A percentile compares a stretch with the other conserved stretches of the same genome.
Conservation (phyloP, 2,329 filamentous ascomycete species). For the Venturiaceae sp. region DNA sequence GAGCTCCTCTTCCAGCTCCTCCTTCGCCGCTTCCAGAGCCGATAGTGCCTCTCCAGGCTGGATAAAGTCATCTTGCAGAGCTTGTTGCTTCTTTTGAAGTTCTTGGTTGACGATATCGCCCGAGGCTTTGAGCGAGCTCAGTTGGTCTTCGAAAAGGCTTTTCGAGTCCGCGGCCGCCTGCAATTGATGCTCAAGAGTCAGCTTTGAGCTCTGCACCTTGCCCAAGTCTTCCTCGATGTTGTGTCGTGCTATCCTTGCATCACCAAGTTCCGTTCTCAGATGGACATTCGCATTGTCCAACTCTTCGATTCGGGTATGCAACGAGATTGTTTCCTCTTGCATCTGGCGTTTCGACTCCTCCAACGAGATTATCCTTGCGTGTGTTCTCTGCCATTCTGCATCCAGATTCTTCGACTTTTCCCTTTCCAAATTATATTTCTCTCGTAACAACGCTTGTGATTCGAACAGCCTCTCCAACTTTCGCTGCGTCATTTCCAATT, state of each 20-base stretch:
- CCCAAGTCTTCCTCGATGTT: slow-evolving; percentile 1
- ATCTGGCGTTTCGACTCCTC: slow-evolving; percentile 1
- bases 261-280: neutral
- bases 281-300: neutral
- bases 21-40: neutral
- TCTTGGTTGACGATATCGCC: neutral
- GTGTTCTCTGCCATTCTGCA: neutral
- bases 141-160: neutral
- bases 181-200: slow-evolving; percentile 3
- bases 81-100: neutral
- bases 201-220: neutral
- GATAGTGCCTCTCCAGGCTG: neutral
- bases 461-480: slow-evolving; percentile 5
- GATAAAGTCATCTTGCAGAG: neutral
- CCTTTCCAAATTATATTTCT: slow-evolving; percentile 3
- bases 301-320: neutral
- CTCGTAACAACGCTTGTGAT: slow-evolving; percentile 2
- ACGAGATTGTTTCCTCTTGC: neutral
- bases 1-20: neutral
- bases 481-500: slow-evolving; percentile 1
- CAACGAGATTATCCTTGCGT: neutral
- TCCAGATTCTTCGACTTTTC: slow-evolving; percentile 3
- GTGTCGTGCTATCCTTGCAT: neutral
- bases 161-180: neutral
- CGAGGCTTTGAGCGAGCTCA: neutral